phyloP scores from a whole-genome alignment of 805 yeast species.

The Sugiyamaella mastotermitis region DNA sequence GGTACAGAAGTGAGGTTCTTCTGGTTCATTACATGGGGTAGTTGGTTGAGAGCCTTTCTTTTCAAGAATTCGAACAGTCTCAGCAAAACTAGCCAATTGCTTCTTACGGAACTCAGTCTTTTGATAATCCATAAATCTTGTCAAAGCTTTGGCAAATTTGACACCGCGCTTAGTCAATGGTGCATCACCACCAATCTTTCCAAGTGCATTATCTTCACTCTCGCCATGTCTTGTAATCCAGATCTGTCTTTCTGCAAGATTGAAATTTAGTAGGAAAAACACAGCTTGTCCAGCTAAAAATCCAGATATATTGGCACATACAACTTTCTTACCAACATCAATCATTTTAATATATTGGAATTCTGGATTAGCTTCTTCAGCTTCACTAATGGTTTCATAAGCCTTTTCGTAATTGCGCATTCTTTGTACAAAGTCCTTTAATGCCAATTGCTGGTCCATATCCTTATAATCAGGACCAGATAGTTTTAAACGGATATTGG shows the following conservation, averaged over 20 bases:
- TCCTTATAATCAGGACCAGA: slow-evolving; percentile 88
- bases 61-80: slow-evolving; percentile 37
- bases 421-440: slow-evolving; percentile 76
- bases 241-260: slow-evolving; percentile 80
- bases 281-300: slow-evolving; percentile 91
- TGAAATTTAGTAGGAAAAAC: slow-evolving; percentile 83
- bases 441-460: slow-evolving; percentile 76
- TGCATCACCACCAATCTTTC: slow-evolving; percentile 91
- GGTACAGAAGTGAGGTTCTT: slow-evolving; percentile 75
- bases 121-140: slow-evolving; percentile 67
- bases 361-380: slow-evolving; percentile 52
- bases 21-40: slow-evolving; percentile 36
- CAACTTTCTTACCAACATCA: slow-evolving; percentile 90
- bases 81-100: slow-evolving; percentile 51
- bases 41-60: slow-evolving; percentile 28
- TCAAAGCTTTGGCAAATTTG: slow-evolving; percentile 65
- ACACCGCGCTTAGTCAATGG: slow-evolving; percentile 71
- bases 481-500: slow-evolving; percentile 76
- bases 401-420: slow-evolving; percentile 79
- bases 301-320: slow-evolving; percentile 82
- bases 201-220: slow-evolving; percentile 74
- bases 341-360: slow-evolving; percentile 92
- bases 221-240: slow-evolving; percentile 97
- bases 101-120: slow-evolving; percentile 58
- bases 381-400: slow-evolving; percentile 83